Evolutionary conservation across 306 rosid species (phyloP).

Genomic region (Prunus campanulata): DNA sequence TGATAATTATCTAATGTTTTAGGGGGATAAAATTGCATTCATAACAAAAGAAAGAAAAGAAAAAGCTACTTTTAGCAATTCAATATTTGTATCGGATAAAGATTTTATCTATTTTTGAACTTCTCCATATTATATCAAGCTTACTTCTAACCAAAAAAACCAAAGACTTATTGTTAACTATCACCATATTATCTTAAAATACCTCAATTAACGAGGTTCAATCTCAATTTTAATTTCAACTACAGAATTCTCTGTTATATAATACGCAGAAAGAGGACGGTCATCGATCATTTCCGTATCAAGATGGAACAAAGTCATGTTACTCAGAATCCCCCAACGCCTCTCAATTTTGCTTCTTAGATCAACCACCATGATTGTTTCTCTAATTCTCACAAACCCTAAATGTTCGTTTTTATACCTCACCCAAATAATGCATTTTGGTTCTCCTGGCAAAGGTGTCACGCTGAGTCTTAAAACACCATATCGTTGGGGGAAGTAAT

Average conservation of each 20-base stretch:
- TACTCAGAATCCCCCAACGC: constrained; percentile 25
- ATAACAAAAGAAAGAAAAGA: no score
- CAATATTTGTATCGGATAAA: no score
- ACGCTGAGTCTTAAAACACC: constrained; percentile 22
- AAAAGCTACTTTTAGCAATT: no score
- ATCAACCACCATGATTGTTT: constrained; percentile 26
- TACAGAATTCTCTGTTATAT: constrained; percentile 25
- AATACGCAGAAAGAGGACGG: constrained; percentile 29
- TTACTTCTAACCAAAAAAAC: no score
- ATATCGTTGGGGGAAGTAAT: neutral
- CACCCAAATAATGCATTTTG: constrained; percentile 24
- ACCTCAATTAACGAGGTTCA: constrained; percentile 15
- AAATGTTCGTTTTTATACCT: neutral
- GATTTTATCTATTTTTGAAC: no score
- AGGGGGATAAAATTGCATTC: no score
- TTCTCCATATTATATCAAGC: neutral
- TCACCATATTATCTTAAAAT: neutral
- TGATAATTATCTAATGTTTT: no score
- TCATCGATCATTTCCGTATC: constrained; percentile 8
- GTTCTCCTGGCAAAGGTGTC: neutral
- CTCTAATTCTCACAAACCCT: constrained; percentile 27
- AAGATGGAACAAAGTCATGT: constrained; percentile 12
- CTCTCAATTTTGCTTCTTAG: constrained; percentile 21
- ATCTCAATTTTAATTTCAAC: constrained; percentile 10
- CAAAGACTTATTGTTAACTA: neutral